Base-by-base conservation (phyloP, 805 yeast genomes). In the Spencermartinsiella europaea region DNA sequence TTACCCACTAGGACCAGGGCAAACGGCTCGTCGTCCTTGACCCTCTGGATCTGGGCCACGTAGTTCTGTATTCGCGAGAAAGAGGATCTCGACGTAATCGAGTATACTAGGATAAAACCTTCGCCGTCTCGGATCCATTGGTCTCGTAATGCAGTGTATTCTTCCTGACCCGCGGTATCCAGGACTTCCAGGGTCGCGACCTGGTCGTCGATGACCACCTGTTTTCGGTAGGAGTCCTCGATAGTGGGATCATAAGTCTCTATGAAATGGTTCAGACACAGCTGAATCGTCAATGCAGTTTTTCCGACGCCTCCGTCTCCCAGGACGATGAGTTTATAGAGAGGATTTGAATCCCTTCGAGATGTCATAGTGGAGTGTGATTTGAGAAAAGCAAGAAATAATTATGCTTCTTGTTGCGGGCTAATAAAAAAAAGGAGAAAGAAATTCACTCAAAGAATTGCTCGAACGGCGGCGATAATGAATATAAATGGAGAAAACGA, bases 241-340 rank as follows among this genome's bases (percentile, higher is more conserved):
- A 90, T 90, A 15, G 99, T 93, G 12, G 99, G 99, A 68, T 93
- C 99, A 60, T 93, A 93, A 59, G 93, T 97, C 66, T 90, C 96
- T 31, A 93, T 96, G 62, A 93, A 93, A 63, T 90, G 96, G 40
- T 89, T 81, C 64, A 93, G 95, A 49, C 69, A 66, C 40, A 51
- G 53, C 67, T 91, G 95, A 56, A 93, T 91, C 34, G 98, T 93
- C 53, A 93, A 72, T 3, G 99, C 98, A 12, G 96, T 86, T 67
- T 93, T 93, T 68, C 99, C 99, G 44, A 93, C 99, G 67, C 96
- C 97, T 66, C 98, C 98, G 43, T 97, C 98, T 47, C 99, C 99
- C 45, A 93, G 95, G 42, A 93, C 97, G 10, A 93, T 97, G 49
- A 93, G 70, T 63, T 91, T 87, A 64, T 82, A 89, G 65, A 68